Evolutionary conservation across 225 moss, liverwort and hornwort genomes (phyloP).

Genomic region (Anthoceros angustus): DNA sequence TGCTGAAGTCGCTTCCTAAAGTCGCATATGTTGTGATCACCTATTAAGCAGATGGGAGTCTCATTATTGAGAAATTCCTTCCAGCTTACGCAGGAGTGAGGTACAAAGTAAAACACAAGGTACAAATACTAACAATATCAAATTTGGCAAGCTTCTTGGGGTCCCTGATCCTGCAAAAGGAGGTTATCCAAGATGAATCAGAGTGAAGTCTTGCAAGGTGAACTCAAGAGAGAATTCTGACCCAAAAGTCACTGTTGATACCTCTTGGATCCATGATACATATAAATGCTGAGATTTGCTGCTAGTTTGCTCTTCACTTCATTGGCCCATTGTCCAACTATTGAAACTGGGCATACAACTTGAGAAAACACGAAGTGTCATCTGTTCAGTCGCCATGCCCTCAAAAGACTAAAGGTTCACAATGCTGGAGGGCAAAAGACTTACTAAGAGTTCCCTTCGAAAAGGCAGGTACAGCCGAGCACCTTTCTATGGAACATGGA

Average conservation of each 20-base stretch:
- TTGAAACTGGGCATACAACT: conserved; percentile 99
- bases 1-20: conserved; percentile 96
- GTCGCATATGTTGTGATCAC: conserved; percentile 98
- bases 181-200: conserved; percentile 9
- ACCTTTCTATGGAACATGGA: conserved; percentile 69
- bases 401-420: conserved; percentile 11
- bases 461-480: conserved; percentile 44
- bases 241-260: conserved; percentile 6
- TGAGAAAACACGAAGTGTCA: conserved; percentile 8
- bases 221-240: neutral
- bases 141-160: conserved; percentile 98
- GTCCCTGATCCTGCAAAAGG: conserved; percentile 65
- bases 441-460: conserved; percentile 97
- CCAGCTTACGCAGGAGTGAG: neutral
- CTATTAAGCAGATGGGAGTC: conserved; percentile 10
- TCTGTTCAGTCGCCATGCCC: neutral
- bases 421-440: conserved; percentile 7
- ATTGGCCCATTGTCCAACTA: conserved; percentile 98
- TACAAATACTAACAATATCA: conserved; percentile 56
- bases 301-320: conserved; percentile 98
- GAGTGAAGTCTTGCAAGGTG: neutral
- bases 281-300: conserved; percentile 93
- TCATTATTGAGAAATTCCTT: neutral
- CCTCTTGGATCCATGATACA: conserved; percentile 99
- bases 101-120: conserved; percentile 3